Evolutionary conservation across 345 rosid genomes (phyloP), one percentile per base, ranked within the genome.

Genomic region (Eucalyptus rudis): DNA sequence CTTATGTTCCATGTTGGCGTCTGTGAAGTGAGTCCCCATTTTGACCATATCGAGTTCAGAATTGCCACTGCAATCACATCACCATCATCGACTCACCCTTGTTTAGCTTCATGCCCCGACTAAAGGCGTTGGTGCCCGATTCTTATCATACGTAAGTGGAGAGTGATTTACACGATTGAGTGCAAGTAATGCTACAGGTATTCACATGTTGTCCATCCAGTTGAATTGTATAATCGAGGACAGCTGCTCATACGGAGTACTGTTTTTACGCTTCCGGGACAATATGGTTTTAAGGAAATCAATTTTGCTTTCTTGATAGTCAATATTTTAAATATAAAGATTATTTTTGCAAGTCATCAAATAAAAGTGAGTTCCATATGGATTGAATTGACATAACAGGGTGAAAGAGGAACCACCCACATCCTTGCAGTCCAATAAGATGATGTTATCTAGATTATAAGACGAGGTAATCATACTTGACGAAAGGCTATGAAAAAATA

Each of bases 1-100:
- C 92, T 94, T 40, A 87, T 91, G 91, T 94, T 95, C 96, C 97
- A 95, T 17, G 81, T 90, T 25, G 10, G 33, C 1, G 62, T 31
- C 13, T 86, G 33, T 2, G 96, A 91, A 88, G 90, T 86, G 50
- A 89, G 88, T 20, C 87, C 91, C 97, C 97, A 95, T 87, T 89
- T 62, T 43, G 88, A 49, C 43, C 94, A 95, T 13, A 95, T 92
- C 40, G 91, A 89, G 87, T 95, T 94, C 89, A 95, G 88, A 7
- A 92, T 92, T 24, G 91, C 87, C 47, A 90, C 95, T 93, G 89
- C 89, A 86, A 13, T 43, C 80, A 52, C 45, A 52, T 52, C 0
- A 68, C 0, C 80, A 9, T 68, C 80, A 68, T 33, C 44, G 44
- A 68, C 22, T 68, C 80, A 17, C 80, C 0, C 40, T 1, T 33